Conservation (phyloP, 23 red algal genomes). For the Gracilariopsis chorda region DNA sequence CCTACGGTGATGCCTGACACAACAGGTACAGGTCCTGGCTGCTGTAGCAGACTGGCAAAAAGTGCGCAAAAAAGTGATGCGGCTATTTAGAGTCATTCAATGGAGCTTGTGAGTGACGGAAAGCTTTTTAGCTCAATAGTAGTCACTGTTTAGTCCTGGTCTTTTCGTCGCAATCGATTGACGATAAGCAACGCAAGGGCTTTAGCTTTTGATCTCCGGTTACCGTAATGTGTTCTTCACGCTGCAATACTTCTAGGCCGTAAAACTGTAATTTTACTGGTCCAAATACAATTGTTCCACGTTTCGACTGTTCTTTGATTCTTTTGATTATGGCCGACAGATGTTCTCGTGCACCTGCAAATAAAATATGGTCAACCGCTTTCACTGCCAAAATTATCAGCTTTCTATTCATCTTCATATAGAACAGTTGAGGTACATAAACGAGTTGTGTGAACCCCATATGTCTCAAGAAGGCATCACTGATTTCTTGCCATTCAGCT, state of each 20-base stretch:
- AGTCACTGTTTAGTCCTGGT: no score
- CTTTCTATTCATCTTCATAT: not conserved
- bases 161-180: no score
- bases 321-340: no score
- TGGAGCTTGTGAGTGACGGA: not conserved
- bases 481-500: conserved; percentile 17
- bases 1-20: no score
- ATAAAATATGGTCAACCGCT: not conserved
- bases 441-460: not conserved
- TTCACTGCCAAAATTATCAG: not conserved
- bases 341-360: not conserved
- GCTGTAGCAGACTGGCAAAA: not conserved
- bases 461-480: not conserved
- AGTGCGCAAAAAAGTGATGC: not conserved
- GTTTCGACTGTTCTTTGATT: no score
- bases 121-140: no score
- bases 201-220: no score
- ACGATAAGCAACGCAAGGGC: no score
- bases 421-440: not conserved
- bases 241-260: no score
- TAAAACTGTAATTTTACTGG: no score
- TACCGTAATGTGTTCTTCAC: no score
- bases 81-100: not conserved
- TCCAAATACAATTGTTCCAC: no score
- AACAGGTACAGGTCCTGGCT: not conserved